phyloP scores from a whole-genome alignment of 345 rosid genomes.

The Laguncularia racemosa region DNA sequence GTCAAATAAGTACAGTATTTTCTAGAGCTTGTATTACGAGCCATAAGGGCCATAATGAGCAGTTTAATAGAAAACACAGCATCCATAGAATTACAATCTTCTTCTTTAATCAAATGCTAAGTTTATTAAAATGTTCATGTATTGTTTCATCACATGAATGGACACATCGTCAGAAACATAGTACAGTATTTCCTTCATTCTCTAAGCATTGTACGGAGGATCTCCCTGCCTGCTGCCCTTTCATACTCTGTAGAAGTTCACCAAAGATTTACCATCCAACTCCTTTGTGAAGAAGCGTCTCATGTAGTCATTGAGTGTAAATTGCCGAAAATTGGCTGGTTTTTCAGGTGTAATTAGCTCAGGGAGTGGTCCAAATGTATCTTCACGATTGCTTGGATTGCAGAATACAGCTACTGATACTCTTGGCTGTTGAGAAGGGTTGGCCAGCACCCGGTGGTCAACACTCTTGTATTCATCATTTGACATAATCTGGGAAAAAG shows the following conservation, averaged over 20 bases:
- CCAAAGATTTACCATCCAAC: conserved; percentile 32
- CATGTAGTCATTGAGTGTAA: conserved; percentile 21
- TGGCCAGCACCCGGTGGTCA: conserved; percentile 43
- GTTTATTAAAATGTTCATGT: too few relatives aligned
- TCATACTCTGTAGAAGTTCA: conserved; percentile 27
- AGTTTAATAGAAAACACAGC: too few relatives aligned
- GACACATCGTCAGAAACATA: too few relatives aligned
- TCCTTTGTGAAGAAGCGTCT: conserved; percentile 32
- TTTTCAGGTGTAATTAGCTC: conserved; percentile 33
- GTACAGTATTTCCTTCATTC: not conserved
- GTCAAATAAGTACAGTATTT: too few relatives aligned
- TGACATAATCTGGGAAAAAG: conserved; percentile 28
- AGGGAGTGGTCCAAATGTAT: conserved; percentile 27
- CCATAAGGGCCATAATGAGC: too few relatives aligned
- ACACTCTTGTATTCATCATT: conserved; percentile 43
- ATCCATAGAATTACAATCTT: too few relatives aligned
- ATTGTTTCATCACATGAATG: too few relatives aligned
- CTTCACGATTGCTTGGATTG: conserved; percentile 21
- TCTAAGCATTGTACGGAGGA: too few relatives aligned
- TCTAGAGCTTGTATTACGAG: too few relatives aligned
- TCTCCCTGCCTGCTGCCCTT: too few relatives aligned
- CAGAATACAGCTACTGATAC: conserved; percentile 34
- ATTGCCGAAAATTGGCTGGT: conserved; percentile 26
- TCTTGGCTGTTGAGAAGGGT: conserved; percentile 22
- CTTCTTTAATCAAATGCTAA: too few relatives aligned